These are phyloP conservation scores for Metrosideros polymorpha DNA, from an alignment of 441 rosid genomes.

Conservation along the genomic window DNA sequence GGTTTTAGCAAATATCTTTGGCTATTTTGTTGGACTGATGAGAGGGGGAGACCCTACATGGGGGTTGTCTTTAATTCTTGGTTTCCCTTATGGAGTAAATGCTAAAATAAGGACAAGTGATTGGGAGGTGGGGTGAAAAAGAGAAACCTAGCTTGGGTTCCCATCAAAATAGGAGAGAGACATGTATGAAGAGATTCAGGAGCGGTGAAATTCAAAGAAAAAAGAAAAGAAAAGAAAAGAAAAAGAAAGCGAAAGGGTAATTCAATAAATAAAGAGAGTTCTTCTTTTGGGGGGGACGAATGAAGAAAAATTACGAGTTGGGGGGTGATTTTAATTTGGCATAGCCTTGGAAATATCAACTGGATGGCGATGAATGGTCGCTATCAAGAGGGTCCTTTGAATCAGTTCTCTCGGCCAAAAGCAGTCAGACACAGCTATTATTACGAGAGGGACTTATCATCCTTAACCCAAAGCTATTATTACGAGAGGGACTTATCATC, in stretches of 20 bases:
- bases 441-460: constrained; percentile 74
- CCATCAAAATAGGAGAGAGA: background rate
- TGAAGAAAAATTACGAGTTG: background rate
- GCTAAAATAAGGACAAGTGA: background rate
- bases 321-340: constrained; percentile 3
- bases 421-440: constrained; percentile 76
- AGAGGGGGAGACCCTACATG: background rate
- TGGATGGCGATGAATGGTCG: constrained; percentile 72
- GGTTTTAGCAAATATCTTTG: background rate
- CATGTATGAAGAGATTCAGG: background rate
- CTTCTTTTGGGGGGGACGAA: background rate
- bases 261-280: background rate
- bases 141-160: background rate
- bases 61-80: constrained; percentile 10
- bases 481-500: constrained; percentile 70
- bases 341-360: constrained; percentile 38
- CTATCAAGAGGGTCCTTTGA: constrained; percentile 72
- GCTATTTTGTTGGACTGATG: background rate
- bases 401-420: constrained; percentile 68
- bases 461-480: constrained; percentile 51
- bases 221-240: background rate
- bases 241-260: background rate
- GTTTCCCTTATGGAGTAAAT: constrained; percentile 33
- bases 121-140: background rate
- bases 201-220: background rate